Conservation (phyloP, 495 filamentous ascomycete genomes). For the Xylaria acuta region DNA sequence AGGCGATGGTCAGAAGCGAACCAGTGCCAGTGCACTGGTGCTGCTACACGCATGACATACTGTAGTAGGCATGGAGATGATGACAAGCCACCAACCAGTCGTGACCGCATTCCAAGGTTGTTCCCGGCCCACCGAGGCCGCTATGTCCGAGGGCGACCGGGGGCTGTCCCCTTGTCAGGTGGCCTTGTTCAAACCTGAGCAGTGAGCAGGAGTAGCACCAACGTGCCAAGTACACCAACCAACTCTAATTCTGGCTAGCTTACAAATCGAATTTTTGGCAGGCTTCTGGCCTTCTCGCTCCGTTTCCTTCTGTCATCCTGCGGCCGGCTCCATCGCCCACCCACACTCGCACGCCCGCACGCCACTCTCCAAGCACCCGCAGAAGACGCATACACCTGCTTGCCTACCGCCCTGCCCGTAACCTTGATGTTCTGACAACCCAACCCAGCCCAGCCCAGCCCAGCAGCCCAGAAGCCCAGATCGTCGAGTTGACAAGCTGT, state of each 20-base stretch:
- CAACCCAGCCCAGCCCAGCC: background rate
- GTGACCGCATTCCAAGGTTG: background rate
- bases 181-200: no score
- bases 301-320: constrained; percentile 19
- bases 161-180: background rate
- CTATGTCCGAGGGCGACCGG: constrained; percentile 37
- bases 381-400: constrained; percentile 16
- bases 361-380: background rate
- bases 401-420: constrained; percentile 6
- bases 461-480: constrained; percentile 6
- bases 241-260: constrained; percentile 24
- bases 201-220: no score
- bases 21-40: background rate
- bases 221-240: background rate
- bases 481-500: background rate
- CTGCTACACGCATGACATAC: background rate
- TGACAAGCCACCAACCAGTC: background rate
- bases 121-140: constrained; percentile 21
- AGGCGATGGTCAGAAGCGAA: constrained; percentile 6
- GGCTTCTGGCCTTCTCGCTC: constrained; percentile 16
- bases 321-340: background rate
- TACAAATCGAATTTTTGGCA: constrained; percentile 26
- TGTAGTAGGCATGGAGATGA: background rate
- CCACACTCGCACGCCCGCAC: background rate
- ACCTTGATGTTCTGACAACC: background rate